phyloP scores from a whole-genome alignment of 768 basidiomycete genomes.

The Udeniomyces megalosporus region DNA sequence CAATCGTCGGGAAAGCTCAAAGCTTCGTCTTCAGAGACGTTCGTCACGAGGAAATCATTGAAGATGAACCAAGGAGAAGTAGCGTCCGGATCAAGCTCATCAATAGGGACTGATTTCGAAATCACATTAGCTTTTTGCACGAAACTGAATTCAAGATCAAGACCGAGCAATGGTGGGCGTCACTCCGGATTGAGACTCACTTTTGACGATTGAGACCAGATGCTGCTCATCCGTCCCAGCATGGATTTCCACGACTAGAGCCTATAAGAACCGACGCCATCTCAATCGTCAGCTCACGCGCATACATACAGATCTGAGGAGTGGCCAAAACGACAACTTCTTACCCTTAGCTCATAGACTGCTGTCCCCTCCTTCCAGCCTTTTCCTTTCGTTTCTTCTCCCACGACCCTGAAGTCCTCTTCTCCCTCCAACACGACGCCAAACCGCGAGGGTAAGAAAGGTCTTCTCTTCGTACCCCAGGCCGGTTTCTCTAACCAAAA shows the following conservation, averaged over 20 bases:
- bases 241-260: slow-evolving; percentile 63
- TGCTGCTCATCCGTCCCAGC: slow-evolving; percentile 59
- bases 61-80: slow-evolving; percentile 74
- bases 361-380: slow-evolving; percentile 41
- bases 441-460: slow-evolving; percentile 44
- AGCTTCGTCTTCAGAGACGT: slow-evolving; percentile 71
- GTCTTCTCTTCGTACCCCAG: slow-evolving; percentile 17
- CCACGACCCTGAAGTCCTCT: slow-evolving; percentile 35
- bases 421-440: slow-evolving; percentile 14
- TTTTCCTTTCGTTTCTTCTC: slow-evolving; percentile 30
- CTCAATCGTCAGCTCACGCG: neutral
- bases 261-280: slow-evolving; percentile 35
- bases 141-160: neutral
- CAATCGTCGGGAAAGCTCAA: slow-evolving; percentile 72
- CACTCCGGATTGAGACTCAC: slow-evolving; percentile 31
- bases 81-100: slow-evolving; percentile 34
- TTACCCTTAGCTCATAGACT: slow-evolving; percentile 57
- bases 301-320: too few species aligned
- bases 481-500: slow-evolving; percentile 53
- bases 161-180: neutral
- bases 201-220: slow-evolving; percentile 72
- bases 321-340: too few species aligned
- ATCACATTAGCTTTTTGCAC: too few species aligned
- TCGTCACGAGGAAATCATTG: slow-evolving; percentile 86
- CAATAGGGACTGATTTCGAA: slow-evolving; percentile 63